Evolutionary conservation across 2,329 filamentous ascomycete genomes (phyloP).

Genomic region (Chaetomium sp.): DNA sequence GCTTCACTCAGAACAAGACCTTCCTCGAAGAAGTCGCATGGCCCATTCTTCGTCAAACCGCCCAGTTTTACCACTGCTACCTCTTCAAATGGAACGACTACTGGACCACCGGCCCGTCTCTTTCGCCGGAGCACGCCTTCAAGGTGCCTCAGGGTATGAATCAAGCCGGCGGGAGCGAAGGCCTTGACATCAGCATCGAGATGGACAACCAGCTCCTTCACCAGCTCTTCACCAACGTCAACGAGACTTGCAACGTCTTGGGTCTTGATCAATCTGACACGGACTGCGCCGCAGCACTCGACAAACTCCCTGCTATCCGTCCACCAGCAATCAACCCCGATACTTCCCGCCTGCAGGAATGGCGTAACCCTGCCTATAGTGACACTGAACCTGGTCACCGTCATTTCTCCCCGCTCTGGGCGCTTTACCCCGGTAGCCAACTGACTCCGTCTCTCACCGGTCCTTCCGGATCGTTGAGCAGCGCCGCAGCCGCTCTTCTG

Average conservation of each 20-base stretch:
- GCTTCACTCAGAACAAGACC: conserved; percentile 28
- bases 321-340: neutral
- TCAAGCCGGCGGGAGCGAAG: neutral
- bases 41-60: conserved; percentile 26
- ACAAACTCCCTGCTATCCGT: neutral
- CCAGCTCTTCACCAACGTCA: conserved; percentile 3
- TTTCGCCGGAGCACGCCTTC: conserved; percentile 25
- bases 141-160: neutral
- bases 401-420: neutral
- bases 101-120: conserved; percentile 24
- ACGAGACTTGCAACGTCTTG: neutral
- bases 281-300: neutral
- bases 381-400: conserved; percentile 2
- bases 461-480: neutral
- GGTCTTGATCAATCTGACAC: neutral
- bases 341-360: neutral
- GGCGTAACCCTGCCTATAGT: neutral
- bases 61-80: conserved; percentile 29
- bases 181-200: conserved; percentile 12
- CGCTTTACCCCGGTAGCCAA: neutral
- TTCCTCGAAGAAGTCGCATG: conserved; percentile 25
- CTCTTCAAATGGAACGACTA: conserved; percentile 26
- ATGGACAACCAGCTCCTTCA: conserved; percentile 6
- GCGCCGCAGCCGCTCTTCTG: neutral
- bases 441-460: neutral